A percentile compares a stretch with the other conserved stretches of the same genome.
Conservation (phyloP, 2,329 filamentous ascomycete species). For the Ceratocystiopsis sp. region DNA sequence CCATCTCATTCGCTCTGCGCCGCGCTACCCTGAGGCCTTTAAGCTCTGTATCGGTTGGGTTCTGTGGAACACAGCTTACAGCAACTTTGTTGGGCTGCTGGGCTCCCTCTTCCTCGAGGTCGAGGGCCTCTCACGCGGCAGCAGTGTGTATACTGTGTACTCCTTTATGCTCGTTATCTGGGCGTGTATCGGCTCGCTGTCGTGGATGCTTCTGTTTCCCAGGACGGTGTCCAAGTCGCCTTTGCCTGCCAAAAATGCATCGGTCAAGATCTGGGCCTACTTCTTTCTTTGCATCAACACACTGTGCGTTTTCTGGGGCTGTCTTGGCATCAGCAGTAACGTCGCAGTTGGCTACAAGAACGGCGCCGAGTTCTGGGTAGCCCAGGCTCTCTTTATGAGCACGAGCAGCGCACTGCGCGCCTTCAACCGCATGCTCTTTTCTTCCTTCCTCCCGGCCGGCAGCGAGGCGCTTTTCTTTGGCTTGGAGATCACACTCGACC, state of each 20-base stretch:
- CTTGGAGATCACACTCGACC: slow-evolving; percentile 3
- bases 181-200: slow-evolving; percentile 1
- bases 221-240: not conserved
- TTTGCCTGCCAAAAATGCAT: not conserved
- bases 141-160: slow-evolving; percentile 3
- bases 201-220: slow-evolving; percentile 2
- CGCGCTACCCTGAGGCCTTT: slow-evolving; percentile 1
- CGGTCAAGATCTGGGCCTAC: slow-evolving; percentile 2
- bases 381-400: slow-evolving; percentile 1
- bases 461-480: slow-evolving; percentile 3
- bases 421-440: slow-evolving; percentile 1
- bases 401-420: slow-evolving; percentile 2
- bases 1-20: not conserved
- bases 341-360: slow-evolving; percentile 1
- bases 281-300: slow-evolving; percentile 2
- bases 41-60: slow-evolving; percentile 4
- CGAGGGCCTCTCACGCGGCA: not conserved
- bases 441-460: slow-evolving; percentile 1
- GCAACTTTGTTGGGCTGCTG: slow-evolving; percentile 1
- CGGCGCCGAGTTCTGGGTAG: slow-evolving; percentile 1
- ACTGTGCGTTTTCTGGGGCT: slow-evolving; percentile 3
- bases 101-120: slow-evolving; percentile 3
- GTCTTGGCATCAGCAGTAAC: slow-evolving; percentile 1
- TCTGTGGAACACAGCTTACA: slow-evolving; percentile 3
- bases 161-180: slow-evolving; percentile 1